Evolutionary conservation across 148 eudicot species (phyloP), one percentile per base, ranked within the genome.

Genomic region (Rhododendron williamsianum): DNA sequence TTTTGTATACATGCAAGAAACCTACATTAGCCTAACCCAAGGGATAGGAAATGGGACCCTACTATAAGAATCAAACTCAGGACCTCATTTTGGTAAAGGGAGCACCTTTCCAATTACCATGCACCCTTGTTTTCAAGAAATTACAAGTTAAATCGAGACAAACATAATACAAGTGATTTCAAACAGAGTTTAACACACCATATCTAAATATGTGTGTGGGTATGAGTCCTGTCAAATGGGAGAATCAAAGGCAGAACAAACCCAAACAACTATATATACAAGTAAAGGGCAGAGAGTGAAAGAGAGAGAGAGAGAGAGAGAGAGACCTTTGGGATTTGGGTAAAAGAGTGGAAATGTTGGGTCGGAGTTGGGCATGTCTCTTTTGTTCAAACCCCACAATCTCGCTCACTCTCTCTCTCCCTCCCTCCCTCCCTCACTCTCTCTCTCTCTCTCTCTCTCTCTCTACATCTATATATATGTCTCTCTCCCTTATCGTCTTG

Each of bases 361-460:
- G 54, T 19, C 19, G 84, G 69, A 89, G 73, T 63, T 63, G 84
- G 82, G 87, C 80, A 89, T 89, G 88, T 84, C 89, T 74, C 85
- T 83, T 84, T 74, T 83, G 78, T 86, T 65, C 85, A 84, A 84
- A 84, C 84, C 77, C 87, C 88, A 76, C 48, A 74, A 49, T n/a
- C 43, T n/a, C 58, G 33, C 58, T 46, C 49, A 38, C 72, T 23
- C 35, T 81, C 76, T 21, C 78, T 74, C 38, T 71, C 76, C 12
- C 76, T 30, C 38, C 27, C 27, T 27, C 27, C 27, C 43, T n/a
- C 58, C 18, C 86, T 82, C 84, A 63, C 65, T 25, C 65, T 16
- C 19, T 18, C 86, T 82, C 84, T 73, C 65, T 25, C 65, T 16
- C 19, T 18, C 78, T 74, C 38, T 71, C 76, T 30, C 76, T 30